Base-by-base conservation (phyloP, 305 asterid genomes). In the Vinca major region DNA sequence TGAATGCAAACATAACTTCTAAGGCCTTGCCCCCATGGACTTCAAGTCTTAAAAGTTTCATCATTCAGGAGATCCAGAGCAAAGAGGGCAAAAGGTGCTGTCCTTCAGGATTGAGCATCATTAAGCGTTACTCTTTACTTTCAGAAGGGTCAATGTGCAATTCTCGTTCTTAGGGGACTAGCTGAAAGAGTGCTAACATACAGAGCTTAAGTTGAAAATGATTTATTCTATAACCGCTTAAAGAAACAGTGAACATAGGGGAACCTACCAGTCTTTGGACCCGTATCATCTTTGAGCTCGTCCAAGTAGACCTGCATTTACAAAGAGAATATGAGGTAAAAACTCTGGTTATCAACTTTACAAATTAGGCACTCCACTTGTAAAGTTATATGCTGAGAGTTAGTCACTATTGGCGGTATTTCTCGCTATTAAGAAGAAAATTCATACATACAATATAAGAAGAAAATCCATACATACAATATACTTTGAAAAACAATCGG, bases 231-330 rank as follows among this genome's bases (percentile, higher is more conserved):
- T 3, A 45, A 65, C 63, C 41, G 56, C 50, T 20, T 36, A 58
- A 14, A 69, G 52, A 56, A 65, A 65, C 57, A 49, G 19, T 49
- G 40, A 51, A 54, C 37, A 77, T 51, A 63, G 61, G 55, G 67
- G 54, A 73, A 71, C 62, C 47, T 80, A 90, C 96, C 96, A 79
- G 78, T 67, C 79, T 80, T 82, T 17, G 90, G 83, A 65, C 80
- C 68, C 54, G 82, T 63, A 68, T 79, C 92, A 74, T 86, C 97
- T 60, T 66, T 69, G 76, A 77, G 80, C 73, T 81, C 86, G 78
- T 88, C 97, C 33, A 78, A 71, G 80, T 87, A 84, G 62, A 71
- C 96, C 92, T 86, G 86, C 73, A 78, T 58, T 51, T 53, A 26
- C 66, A 74, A 73, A 39, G 33, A 72, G 44, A 63, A 75, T 56